Base-by-base conservation (phyloP, 441 rosid species). In the Rhodomyrtus psidioides region DNA sequence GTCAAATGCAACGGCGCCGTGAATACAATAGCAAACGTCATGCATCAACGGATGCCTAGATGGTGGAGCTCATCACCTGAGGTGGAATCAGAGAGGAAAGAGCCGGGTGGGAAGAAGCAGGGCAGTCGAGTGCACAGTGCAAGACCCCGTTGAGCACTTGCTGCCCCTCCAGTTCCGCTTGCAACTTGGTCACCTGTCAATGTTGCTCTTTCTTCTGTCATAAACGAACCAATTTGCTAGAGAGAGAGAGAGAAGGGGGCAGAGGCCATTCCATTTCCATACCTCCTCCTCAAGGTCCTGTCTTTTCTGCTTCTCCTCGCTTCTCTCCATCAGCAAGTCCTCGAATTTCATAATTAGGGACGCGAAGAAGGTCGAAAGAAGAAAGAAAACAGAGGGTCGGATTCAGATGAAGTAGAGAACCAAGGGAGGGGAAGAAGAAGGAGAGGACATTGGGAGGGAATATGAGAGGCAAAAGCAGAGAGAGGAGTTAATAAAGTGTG, bases 301-400 rank as follows among this genome's bases (percentile, higher is more conserved):
- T 86, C 89, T 91, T 85, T 89, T 91, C 89, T 87, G 91, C 81
- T 89, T 91, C 81, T 91, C 93, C 58, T 83, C 90, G 28, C 74
- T 87, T 88, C 87, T 87, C 65, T 93, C 94, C 96, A 91, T 92
- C 75, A 94, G 92, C 82, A 91, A 88, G 89, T 96, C 95, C 90
- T 95, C 98, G 90, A 95, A 96, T 90, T 93, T 96, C 98, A 94
- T 96, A 54, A 55, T 92, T 85, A 53, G 82, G 6, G 34, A 24
- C 26, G 51, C 54, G 17, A 60, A 27, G 81, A 76, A 84, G 49
- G 54, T 46, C 27, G 34, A 42, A 51, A n/a, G 55, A 53, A 24
- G 46, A 19, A 60, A 26, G 81, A n/a, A 51, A 42, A n/a, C 53
- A 81, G 62, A 82, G 57, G 82, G 4, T 49, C n/a, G 44, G 83